Percentiles rank a stretch among this genome's conserved stretches.
Conservation (phyloP, 768 basidiomycete species). For the Nidula microcarpa region DNA sequence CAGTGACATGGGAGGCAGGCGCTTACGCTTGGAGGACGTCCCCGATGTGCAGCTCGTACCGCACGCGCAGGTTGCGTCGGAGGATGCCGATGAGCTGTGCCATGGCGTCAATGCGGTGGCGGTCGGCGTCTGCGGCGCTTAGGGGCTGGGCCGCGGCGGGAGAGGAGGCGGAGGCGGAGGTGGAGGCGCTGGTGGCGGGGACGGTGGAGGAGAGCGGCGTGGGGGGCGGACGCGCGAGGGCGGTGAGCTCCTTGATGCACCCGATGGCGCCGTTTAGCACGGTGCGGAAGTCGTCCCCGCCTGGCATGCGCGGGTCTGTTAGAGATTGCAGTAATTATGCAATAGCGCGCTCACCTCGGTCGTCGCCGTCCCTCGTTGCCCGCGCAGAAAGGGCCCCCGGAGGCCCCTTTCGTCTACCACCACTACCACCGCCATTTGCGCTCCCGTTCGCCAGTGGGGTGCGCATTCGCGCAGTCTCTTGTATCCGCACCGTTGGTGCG, state of each 20-base stretch:
- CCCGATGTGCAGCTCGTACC: constrained; percentile 66
- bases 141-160: background rate
- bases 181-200: constrained; percentile 10
- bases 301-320: constrained; percentile 6
- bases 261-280: constrained; percentile 61
- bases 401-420: background rate
- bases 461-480: constrained; percentile 23
- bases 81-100: constrained; percentile 60
- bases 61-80: constrained; percentile 68
- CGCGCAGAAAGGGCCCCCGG: background rate
- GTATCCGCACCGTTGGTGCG: constrained; percentile 5
- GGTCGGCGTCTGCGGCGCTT: constrained; percentile 38
- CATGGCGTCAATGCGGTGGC: constrained; percentile 62
- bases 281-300: constrained; percentile 69
- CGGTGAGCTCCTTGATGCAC: constrained; percentile 53
- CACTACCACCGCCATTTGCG: background rate
- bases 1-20: background rate
- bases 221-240: constrained; percentile 29
- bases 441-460: background rate
- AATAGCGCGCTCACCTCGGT: background rate
- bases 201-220: constrained; percentile 5
- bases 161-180: constrained; percentile 34
- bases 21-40: constrained; percentile 77
- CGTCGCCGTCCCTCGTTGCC: background rate
- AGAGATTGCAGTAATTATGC: background rate